Conservation (phyloP, 805 yeast genomes). For the Hanseniaspora occidentalis region DNA sequence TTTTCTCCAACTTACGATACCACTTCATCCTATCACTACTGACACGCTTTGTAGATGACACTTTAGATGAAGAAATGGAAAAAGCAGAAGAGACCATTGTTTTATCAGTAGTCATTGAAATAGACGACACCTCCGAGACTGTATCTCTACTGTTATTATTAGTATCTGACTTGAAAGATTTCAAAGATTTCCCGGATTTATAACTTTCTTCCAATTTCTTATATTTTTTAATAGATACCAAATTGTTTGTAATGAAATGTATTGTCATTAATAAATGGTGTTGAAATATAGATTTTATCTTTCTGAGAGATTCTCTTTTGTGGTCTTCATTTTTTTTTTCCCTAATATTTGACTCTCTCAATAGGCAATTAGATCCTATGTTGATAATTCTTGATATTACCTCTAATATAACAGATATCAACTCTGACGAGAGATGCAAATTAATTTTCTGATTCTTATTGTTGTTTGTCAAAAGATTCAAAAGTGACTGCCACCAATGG, state of each 20-base stretch:
- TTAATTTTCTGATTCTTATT: conserved; percentile 3
- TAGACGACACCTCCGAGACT: not conserved
- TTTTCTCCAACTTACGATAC: not conserved
- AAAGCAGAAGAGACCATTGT: not conserved
- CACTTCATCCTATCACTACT: not conserved
- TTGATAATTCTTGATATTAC: conserved; percentile 23
- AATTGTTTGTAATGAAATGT: conserved; percentile 16
- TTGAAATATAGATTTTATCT: conserved; percentile 13
- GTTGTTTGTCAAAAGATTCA: conserved; percentile 17
- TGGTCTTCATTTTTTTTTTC: too few relatives aligned
- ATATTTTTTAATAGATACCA: conserved; percentile 15
- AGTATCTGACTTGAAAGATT: too few relatives aligned
- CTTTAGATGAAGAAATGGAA: too few relatives aligned
- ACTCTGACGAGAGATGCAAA: conserved; percentile 11
- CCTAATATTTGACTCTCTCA: too few relatives aligned
- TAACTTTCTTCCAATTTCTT: not conserved
- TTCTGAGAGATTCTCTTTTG: too few relatives aligned
- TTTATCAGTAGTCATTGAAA: not conserved
- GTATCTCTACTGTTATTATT: too few relatives aligned
- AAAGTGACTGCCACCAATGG: conserved; percentile 24
- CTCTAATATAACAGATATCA: conserved; percentile 22
- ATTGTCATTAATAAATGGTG: conserved; percentile 18
- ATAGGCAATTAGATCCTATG: too few relatives aligned
- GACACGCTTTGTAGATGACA: not conserved
- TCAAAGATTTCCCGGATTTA: too few relatives aligned